These are phyloP conservation scores for Kokia cookei DNA, from an alignment of 441 rosid species.

Conservation along the genomic window DNA sequence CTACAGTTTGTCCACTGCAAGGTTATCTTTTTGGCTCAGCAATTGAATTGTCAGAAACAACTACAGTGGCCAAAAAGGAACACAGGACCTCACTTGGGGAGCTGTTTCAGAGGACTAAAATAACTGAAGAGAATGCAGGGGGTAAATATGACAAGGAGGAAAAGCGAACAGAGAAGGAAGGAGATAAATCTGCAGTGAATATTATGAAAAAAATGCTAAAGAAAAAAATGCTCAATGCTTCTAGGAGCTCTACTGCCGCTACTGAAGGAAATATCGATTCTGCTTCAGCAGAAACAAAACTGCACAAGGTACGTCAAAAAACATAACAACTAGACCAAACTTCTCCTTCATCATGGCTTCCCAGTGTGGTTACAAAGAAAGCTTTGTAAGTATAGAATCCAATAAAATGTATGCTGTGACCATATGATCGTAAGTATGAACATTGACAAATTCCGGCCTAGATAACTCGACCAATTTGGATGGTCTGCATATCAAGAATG, in stretches of 20 bases:
- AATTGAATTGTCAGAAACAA: slow-evolving; percentile 54
- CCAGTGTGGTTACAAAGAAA: not conserved
- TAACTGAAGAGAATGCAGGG: slow-evolving; percentile 41
- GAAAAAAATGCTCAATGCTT: slow-evolving; percentile 48
- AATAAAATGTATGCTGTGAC: not conserved
- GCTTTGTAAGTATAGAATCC: not conserved
- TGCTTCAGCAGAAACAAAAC: slow-evolving; percentile 54
- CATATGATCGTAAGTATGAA: not conserved
- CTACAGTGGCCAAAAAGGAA: slow-evolving; percentile 54
- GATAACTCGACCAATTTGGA: not conserved
- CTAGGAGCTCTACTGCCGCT: slow-evolving; percentile 33
- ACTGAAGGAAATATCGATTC: slow-evolving; percentile 37
- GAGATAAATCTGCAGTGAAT: slow-evolving; percentile 50
- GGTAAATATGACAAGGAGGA: slow-evolving; percentile 49
- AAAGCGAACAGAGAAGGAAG: slow-evolving; percentile 49
- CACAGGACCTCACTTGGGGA: slow-evolving; percentile 72
- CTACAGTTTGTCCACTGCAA: slow-evolving; percentile 60
- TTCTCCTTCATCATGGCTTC: not conserved
- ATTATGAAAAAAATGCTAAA: slow-evolving; percentile 57
- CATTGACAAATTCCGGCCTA: not conserved
- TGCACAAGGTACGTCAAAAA: slow-evolving; percentile 47
- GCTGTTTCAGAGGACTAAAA: slow-evolving; percentile 66
- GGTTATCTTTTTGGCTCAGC: slow-evolving; percentile 75
- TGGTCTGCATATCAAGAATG: not conserved
- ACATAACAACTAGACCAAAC: not conserved